These are phyloP conservation scores for Fraxinus angustifolia DNA, from an alignment of 305 asterid species.

Conservation along the genomic window DNA sequence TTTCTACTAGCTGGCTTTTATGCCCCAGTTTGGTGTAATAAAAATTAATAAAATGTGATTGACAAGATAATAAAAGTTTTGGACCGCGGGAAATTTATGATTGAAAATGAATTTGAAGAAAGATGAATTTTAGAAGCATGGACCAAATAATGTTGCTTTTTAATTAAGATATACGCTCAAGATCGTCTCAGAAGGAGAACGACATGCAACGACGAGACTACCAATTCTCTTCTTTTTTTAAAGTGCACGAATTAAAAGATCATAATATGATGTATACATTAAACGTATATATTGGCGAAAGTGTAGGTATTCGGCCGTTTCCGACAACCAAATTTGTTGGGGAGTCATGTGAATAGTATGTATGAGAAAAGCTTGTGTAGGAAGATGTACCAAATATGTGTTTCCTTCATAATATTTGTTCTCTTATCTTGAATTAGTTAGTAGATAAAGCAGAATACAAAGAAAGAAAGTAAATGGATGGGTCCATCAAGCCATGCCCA, in stretches of 20 bases:
- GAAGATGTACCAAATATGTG: not conserved
- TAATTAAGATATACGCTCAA: not conserved
- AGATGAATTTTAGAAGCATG: not conserved
- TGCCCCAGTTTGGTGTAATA: not conserved
- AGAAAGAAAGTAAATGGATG: not conserved
- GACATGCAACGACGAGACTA: not conserved
- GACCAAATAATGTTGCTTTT: not conserved
- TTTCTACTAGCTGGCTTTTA: not conserved
- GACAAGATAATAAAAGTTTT: not conserved
- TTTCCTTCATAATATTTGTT: not conserved
- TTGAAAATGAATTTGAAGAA: no score
- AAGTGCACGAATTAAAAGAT: not conserved
- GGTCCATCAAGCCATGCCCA: conserved; percentile 6
- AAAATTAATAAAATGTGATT: not conserved
- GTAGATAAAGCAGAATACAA: not conserved
- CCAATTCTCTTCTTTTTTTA: not conserved
- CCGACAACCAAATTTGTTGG: not conserved
- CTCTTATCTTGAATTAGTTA: not conserved
- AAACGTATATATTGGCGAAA: not conserved
- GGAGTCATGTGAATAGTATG: not conserved
- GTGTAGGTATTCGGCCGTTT: not conserved
- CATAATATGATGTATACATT: not conserved
- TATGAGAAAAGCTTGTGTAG: not conserved
- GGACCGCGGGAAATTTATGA: not conserved
- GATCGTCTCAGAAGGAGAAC: not conserved